Evolutionary conservation across 768 basidiomycete species (phyloP), one percentile per base, ranked within the genome.

Genomic region (Tricholoma furcatifolium): DNA sequence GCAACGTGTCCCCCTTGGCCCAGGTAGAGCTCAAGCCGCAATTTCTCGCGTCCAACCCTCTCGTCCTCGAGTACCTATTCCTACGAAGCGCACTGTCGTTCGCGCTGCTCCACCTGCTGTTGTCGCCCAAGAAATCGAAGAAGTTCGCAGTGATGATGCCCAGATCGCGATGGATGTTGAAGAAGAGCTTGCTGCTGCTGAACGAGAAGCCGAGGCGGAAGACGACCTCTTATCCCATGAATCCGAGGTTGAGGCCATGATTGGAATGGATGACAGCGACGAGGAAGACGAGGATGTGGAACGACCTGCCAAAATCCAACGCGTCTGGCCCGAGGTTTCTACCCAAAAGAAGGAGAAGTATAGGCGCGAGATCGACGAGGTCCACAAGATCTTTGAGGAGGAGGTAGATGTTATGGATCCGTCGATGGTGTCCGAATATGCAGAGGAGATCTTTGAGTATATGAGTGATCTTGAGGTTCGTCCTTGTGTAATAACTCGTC

Each of bases 381-480:
- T 99, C 54, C 83, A 84, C 48, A 80, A 87, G 35, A 85, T 85
- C 51, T 82, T 79, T 53, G 71, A 76, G 38, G 88, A 96, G 38
- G 89, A 91, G 47, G 73, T 82, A 34, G 78, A 85, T 68, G 76
- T 83, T 64, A 81, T 79, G 54, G 93, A 97, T 70, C 88, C 89
- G 39, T 91, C 91, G 1, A 96, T 99, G 95, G 96, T 97, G 38
- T 93, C 95, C 15, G 97, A 99, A 69, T 99, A 99, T 65, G 81
- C 93, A n/a, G 93, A 98, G 12, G 96, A 99, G 52, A 98, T 99
- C 67, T 98, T 98, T 65, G 79, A 84, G 58, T 98, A 98, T 70
- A 99, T 99, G 97, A 76, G 76, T 56, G 84, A 91, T 48, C 83
- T 98, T 41, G 95, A 99, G 83, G 93, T 93, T 52, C 36, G 84